These are phyloP conservation scores for Diaporthe velutina DNA, from an alignment of 2,329 filamentous ascomycete genomes.

Conservation along the genomic window DNA sequence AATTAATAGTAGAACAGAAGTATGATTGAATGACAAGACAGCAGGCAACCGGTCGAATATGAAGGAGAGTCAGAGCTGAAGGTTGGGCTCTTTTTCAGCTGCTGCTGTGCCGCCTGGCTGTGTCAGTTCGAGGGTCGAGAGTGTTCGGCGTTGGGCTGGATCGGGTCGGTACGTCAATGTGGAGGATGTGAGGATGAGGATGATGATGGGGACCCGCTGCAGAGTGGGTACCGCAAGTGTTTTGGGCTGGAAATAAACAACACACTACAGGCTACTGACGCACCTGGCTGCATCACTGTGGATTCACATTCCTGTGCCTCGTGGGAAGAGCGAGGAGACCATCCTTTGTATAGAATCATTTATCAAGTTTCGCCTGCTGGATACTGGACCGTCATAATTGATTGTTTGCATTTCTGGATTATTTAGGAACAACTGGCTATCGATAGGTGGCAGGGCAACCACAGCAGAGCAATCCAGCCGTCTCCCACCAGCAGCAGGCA, in stretches of 20 bases:
- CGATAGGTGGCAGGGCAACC: constrained; percentile 33
- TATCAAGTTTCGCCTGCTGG: neutral
- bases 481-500: neutral
- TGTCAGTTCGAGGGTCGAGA: constrained; percentile 1
- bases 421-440: neutral
- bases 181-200: constrained; percentile 14
- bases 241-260: constrained; percentile 25
- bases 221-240: constrained; percentile 27
- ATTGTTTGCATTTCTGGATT: constrained; percentile 1
- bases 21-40: neutral
- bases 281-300: constrained; percentile 27
- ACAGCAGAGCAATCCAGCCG: neutral
- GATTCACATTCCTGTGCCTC: constrained; percentile 10
- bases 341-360: neutral
- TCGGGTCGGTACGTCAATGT: constrained; percentile 26
- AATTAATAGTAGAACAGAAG: neutral
- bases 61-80: constrained; percentile 16
- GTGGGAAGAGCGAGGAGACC: neutral
- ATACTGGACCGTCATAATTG: neutral
- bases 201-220: constrained; percentile 30
- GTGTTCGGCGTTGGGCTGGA: constrained; percentile 16
- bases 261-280: constrained; percentile 17
- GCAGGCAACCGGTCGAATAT: constrained; percentile 1
- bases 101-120: constrained; percentile 20
- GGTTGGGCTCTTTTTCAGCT: constrained; percentile 15